Evolutionary conservation across 2,329 filamentous ascomycete species (phyloP).

Genomic region (Neocucurbitaria cava): DNA sequence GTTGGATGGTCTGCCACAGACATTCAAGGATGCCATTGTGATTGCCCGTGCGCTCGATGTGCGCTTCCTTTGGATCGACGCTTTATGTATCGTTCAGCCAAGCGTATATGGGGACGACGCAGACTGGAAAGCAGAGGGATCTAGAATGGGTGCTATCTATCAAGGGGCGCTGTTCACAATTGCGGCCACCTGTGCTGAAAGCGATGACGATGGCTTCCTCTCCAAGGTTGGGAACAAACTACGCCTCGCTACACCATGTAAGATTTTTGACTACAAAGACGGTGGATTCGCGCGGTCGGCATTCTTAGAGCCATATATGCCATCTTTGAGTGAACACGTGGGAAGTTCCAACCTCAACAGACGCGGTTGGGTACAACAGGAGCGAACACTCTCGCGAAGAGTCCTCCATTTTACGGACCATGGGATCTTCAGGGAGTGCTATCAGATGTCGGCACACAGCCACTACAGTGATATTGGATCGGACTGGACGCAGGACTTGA

Average conservation of each 20-base stretch:
- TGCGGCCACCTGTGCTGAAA: neutral
- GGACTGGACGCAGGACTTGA: neutral
- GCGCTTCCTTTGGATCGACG: conserved; percentile 10
- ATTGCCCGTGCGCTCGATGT: neutral
- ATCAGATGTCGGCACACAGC: neutral
- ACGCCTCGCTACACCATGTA: neutral
- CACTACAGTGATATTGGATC: neutral
- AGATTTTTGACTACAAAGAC: neutral
- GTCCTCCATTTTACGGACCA: conserved; percentile 1
- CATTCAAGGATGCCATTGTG: conserved; percentile 4
- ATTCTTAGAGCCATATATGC: neutral
- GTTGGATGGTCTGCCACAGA: conserved; percentile 1
- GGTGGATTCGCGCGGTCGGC: neutral
- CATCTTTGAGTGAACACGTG: neutral
- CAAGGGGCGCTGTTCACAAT: neutral
- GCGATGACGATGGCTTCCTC: neutral
- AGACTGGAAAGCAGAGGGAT: conserved; percentile 1
- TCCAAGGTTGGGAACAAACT: neutral
- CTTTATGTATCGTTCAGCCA: conserved; percentile 9
- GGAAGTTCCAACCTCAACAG: neutral
- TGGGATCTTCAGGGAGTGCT: neutral
- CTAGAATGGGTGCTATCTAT: conserved; percentile 5
- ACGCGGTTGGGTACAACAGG: conserved; percentile 1
- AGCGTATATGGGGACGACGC: neutral
- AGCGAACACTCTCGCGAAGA: conserved; percentile 1